A percentile compares a stretch with the other conserved stretches of the same genome.
Evolutionary conservation across 73 alveolate genomes (phyloP).

Genomic region (Uronychia binucleata): DNA sequence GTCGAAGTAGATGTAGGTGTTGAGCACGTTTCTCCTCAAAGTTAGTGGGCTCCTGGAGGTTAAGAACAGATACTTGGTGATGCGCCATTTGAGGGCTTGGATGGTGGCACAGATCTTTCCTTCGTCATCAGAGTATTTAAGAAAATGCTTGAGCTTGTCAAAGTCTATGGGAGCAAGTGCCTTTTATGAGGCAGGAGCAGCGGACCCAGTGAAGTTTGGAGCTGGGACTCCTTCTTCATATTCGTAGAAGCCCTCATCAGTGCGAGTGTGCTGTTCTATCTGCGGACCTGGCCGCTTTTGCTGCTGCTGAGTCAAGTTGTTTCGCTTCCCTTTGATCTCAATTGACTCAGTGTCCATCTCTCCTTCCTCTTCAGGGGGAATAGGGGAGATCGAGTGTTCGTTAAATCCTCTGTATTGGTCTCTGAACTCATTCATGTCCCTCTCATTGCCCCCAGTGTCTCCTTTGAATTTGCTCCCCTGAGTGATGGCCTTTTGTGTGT

Average conservation of each 20-base stretch:
- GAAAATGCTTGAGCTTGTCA: slow-evolving; percentile 46
- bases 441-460: neutral
- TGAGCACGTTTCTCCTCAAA: slow-evolving; percentile 40
- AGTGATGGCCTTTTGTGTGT: neutral
- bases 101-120: slow-evolving; percentile 58
- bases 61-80: slow-evolving; percentile 32
- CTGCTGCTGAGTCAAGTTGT: slow-evolving; percentile 7
- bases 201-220: neutral
- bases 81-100: slow-evolving; percentile 78
- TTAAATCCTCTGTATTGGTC: neutral
- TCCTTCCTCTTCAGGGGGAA: neutral
- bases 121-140: slow-evolving; percentile 41
- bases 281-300: slow-evolving; percentile 10
- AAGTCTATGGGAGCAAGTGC: slow-evolving; percentile 53
- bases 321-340: neutral
- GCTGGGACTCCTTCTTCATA: neutral
- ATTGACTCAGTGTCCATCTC: neutral
- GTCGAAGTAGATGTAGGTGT: slow-evolving; percentile 57
- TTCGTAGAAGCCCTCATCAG: neutral
- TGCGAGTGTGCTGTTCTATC: neutral
- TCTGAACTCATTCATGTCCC: neutral
- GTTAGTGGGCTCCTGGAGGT: slow-evolving; percentile 14
- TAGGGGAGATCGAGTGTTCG: neutral
- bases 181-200: neutral
- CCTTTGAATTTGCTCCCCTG: neutral